These are phyloP conservation scores for Oenanthe sinensis DNA, from an alignment of 129 eudicot genomes.

Conservation along the genomic window DNA sequence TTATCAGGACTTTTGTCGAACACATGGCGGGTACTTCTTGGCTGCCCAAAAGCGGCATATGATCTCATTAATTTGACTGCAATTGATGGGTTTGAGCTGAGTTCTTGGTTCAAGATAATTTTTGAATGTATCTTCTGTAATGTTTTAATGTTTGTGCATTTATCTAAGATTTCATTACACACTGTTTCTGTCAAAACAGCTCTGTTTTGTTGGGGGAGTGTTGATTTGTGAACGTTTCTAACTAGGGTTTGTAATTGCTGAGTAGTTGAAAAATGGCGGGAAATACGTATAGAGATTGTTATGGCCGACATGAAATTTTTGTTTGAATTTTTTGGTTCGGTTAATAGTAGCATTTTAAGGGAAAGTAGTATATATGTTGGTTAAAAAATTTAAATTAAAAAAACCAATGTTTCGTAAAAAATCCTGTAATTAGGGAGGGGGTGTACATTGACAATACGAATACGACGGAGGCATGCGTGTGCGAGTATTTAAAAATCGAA, in stretches of 20 bases:
- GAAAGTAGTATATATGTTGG: no score
- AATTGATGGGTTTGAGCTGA: constrained; percentile 38
- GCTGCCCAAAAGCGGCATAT: constrained; percentile 51
- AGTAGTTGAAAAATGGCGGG: constrained; percentile 32
- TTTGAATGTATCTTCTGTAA: constrained; percentile 46
- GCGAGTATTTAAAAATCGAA: no score
- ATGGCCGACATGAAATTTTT: constrained; percentile 18
- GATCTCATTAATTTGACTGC: constrained; percentile 73
- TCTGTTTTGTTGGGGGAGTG: constrained; percentile 6
- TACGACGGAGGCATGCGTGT: no score
- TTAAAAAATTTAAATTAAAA: no score
- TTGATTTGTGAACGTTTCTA: neutral
- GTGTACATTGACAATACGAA: no score
- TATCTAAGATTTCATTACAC: constrained; percentile 38
- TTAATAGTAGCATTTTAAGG: no score
- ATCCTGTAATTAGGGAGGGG: no score
- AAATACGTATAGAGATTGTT: constrained; percentile 11
- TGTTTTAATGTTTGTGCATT: constrained; percentile 45
- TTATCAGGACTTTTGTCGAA: constrained; percentile 57
- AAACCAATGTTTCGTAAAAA: no score
- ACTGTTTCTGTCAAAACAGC: constrained; percentile 23
- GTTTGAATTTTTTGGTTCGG: no score
- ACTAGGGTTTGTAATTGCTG: constrained; percentile 9
- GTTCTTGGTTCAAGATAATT: constrained; percentile 34
- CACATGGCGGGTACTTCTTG: constrained; percentile 43